A percentile compares a stretch with the other conserved stretches of the same genome.
phyloP scores from a whole-genome alignment of 805 yeast species.

The Yarrowia bubula region DNA sequence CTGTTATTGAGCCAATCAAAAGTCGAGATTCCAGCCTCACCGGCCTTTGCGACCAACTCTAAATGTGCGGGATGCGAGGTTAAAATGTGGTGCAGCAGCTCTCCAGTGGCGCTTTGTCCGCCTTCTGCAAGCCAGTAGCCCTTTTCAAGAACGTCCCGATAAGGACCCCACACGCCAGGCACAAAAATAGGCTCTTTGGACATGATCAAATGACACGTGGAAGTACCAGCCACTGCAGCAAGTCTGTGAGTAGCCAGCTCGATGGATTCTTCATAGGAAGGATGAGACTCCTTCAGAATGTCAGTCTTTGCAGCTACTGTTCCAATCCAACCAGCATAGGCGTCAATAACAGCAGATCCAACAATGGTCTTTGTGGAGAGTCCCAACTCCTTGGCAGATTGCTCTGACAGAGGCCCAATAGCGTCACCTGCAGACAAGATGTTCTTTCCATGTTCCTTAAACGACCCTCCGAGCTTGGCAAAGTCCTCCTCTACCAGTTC shows the following conservation, averaged over 20 bases:
- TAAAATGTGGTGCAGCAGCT: conserved; percentile 81
- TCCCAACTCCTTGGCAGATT: conserved; percentile 81
- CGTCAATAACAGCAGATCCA: conserved; percentile 95
- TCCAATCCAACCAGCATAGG: conserved; percentile 98
- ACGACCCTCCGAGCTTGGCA: conserved; percentile 70
- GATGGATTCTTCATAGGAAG: conserved; percentile 27
- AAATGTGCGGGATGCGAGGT: conserved; percentile 84
- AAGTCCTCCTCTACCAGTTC: conserved; percentile 79
- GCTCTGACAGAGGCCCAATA: conserved; percentile 66
- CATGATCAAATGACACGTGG: conserved; percentile 92
- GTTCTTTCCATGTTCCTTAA: conserved; percentile 55
- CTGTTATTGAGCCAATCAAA: conserved; percentile 80
- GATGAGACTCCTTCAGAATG: conserved; percentile 38
- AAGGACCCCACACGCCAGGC: conserved; percentile 98
- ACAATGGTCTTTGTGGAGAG: conserved; percentile 76
- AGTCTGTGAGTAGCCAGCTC: conserved; percentile 70
- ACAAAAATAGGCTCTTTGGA: conserved; percentile 84
- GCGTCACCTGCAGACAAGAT: conserved; percentile 88
- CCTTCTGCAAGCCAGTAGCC: conserved; percentile 97
- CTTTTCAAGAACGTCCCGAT: conserved; percentile 86
- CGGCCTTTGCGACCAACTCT: conserved; percentile 66
- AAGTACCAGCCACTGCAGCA: conserved; percentile 98
- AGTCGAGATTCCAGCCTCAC: conserved; percentile 58
- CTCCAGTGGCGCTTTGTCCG: conserved; percentile 98
- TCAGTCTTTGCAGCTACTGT: conserved; percentile 91